phyloP scores from a whole-genome alignment of 2,329 filamentous ascomycete species.

The Beauveria sp. region DNA sequence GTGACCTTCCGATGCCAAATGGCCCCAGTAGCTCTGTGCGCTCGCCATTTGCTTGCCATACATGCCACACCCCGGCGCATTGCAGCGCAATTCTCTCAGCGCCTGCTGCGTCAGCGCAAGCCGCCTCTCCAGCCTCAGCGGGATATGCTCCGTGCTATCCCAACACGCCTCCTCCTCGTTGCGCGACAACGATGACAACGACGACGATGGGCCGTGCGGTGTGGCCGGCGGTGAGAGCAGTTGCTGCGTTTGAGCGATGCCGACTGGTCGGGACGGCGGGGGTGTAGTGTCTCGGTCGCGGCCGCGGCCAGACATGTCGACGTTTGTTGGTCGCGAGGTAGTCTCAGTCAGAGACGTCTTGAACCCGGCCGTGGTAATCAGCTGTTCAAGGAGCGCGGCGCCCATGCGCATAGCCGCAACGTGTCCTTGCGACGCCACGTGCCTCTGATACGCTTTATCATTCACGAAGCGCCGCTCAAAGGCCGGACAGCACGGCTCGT shows the following conservation, averaged over 20 bases:
- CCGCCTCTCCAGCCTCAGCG: background rate
- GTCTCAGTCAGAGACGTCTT: too few species aligned
- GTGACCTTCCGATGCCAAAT: background rate
- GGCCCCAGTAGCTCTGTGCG: background rate
- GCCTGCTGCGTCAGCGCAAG: background rate
- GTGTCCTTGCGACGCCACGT: background rate
- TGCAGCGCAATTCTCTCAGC: conserved; percentile 2
- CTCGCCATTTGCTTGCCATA: background rate
- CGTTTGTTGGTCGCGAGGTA: background rate
- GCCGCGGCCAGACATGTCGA: background rate
- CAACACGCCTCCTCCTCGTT: background rate
- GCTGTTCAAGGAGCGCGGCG: background rate
- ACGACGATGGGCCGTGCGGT: background rate
- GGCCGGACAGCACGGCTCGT: background rate
- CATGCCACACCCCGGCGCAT: background rate
- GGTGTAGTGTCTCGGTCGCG: background rate
- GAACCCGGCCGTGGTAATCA: background rate
- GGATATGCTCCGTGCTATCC: background rate
- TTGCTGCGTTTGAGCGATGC: background rate
- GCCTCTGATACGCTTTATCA: background rate
- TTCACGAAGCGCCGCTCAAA: background rate
- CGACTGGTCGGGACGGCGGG: background rate
- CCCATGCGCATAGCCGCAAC: background rate
- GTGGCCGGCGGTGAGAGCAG: background rate
- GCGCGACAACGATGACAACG: too few species aligned